These are phyloP conservation scores for Boletus semigastroideus DNA, from an alignment of 1,284 basidiomycete species.

Conservation along the genomic window DNA sequence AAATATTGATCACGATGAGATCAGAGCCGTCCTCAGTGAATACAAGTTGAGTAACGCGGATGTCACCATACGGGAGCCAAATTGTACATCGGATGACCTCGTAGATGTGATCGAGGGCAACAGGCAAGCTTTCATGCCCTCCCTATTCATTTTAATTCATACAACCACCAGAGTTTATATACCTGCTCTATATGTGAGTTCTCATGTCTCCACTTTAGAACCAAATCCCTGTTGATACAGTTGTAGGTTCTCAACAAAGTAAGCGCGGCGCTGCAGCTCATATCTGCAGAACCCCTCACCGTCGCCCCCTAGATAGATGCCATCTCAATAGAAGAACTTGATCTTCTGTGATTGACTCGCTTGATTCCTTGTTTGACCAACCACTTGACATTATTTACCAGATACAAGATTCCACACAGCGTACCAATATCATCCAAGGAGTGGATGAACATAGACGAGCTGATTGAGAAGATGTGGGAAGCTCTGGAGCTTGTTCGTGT, in stretches of 20 bases:
- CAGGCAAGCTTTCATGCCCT: conserved; percentile 47
- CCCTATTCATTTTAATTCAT: conserved; percentile 8
- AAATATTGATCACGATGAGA: conserved; percentile 93
- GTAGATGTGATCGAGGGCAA: conserved; percentile 96
- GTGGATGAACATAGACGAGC: conserved; percentile 97
- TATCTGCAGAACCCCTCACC: conserved; percentile 8
- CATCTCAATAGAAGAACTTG: conserved; percentile 98
- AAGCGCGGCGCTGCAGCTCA: conserved; percentile 7
- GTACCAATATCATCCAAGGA: conserved; percentile 92
- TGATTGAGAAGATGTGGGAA: conserved; percentile 90
- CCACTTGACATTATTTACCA: conserved; percentile 30
- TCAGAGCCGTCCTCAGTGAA: conserved; percentile 94
- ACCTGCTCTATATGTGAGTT: conserved; percentile 81
- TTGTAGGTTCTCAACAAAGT: conserved; percentile 77
- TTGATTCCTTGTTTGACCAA: neutral
- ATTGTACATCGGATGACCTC: conserved; percentile 96
- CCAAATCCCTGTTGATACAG: conserved; percentile 5
- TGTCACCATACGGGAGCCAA: conserved; percentile 90
- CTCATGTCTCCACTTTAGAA: neutral
- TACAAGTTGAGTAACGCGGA: conserved; percentile 91
- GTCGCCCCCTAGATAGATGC: conserved; percentile 81
- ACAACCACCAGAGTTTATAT: conserved; percentile 77
- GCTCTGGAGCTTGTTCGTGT: conserved; percentile 87
- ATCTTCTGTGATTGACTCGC: conserved; percentile 69
- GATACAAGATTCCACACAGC: conserved; percentile 90